phyloP scores from a whole-genome alignment of 2,329 filamentous ascomycete genomes.

The Coniochaeta sp. region DNA sequence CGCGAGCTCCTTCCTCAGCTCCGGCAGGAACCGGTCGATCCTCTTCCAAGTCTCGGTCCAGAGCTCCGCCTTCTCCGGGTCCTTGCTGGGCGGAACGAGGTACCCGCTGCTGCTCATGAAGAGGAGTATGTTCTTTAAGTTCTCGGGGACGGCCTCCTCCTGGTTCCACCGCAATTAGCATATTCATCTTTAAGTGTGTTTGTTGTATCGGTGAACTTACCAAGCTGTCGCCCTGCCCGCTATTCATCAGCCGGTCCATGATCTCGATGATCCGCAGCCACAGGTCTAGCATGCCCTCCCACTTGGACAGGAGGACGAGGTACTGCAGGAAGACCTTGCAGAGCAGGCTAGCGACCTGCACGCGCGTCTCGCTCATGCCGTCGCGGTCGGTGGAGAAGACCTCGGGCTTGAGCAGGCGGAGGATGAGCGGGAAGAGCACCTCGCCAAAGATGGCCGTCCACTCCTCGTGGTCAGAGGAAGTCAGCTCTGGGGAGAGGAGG shows the following conservation, averaged over 20 bases:
- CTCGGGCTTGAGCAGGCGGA: constrained; percentile 84
- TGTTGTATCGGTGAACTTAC: too few relatives aligned
- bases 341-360: constrained; percentile 82
- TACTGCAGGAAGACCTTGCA: constrained; percentile 97
- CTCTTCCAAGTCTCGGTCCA: constrained; percentile 60
- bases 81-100: constrained; percentile 61
- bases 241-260: constrained; percentile 94
- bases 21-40: constrained; percentile 58
- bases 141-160: constrained; percentile 93
- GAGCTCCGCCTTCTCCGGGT: constrained; percentile 48
- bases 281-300: constrained; percentile 82
- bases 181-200: too few relatives aligned
- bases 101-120: constrained; percentile 91
- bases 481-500: constrained; percentile 76
- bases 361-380: constrained; percentile 92
- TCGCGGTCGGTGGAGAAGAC: constrained; percentile 84
- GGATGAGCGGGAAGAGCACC: constrained; percentile 86
- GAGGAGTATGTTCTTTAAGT: constrained; percentile 89
- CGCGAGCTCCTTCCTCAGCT: constrained; percentile 46
- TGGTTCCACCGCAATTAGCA: too few relatives aligned
- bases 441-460: constrained; percentile 95
- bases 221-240: constrained; percentile 81
- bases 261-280: constrained; percentile 91
- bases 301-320: constrained; percentile 73
- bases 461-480: constrained; percentile 75